Conservation (phyloP, 495 filamentous ascomycete species). For the Penicillium flavigenum region DNA sequence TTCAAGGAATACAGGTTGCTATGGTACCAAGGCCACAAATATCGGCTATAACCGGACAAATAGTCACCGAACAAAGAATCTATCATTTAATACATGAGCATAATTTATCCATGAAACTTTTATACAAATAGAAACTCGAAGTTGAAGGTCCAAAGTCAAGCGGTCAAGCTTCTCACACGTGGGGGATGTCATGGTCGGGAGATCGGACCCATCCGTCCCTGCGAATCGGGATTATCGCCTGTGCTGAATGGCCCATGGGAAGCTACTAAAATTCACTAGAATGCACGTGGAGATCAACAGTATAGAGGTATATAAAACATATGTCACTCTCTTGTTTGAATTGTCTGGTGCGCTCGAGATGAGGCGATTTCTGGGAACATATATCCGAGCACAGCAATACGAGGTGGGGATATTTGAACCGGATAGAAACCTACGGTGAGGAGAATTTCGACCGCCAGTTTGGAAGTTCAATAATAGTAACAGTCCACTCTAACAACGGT, state of each 20-base stretch:
- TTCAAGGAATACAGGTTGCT: not conserved
- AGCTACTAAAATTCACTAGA: constrained; percentile 9
- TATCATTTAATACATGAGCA: not conserved
- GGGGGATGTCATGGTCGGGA: constrained; percentile 24
- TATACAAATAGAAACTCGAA: not conserved
- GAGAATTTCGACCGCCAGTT: constrained; percentile 8
- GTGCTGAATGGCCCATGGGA: constrained; percentile 19
- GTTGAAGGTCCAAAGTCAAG: constrained; percentile 9
- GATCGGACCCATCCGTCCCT: constrained; percentile 22
- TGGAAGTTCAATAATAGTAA: not conserved
- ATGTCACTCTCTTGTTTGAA: not conserved
- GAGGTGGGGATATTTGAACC: not conserved
- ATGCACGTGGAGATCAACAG: constrained; percentile 10
- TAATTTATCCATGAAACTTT: not conserved
- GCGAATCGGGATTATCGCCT: constrained; percentile 14
- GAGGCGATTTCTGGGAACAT: not conserved
- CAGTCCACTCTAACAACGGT: not conserved
- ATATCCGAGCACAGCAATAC: not conserved
- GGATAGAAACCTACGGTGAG: constrained; percentile 6
- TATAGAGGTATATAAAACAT: not conserved
- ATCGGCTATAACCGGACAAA: not conserved
- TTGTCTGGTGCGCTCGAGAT: not conserved
- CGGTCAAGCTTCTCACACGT: constrained; percentile 38
- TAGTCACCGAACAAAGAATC: not conserved
- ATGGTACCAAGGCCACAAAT: not conserved